Conservation (phyloP, 1,139 yeast species). For the Kodamaea alishanica region DNA sequence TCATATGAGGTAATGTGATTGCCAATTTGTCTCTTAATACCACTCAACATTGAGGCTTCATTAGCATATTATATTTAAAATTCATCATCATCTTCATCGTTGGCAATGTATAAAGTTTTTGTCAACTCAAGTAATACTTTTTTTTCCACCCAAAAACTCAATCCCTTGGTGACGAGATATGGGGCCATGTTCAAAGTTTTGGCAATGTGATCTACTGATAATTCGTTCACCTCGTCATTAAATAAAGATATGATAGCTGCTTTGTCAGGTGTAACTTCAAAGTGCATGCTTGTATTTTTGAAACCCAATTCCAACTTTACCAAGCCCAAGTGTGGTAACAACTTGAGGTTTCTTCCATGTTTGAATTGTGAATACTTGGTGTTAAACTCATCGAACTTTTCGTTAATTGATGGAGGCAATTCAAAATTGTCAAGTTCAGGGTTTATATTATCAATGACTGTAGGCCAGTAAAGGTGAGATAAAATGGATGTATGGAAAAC, state of each 20-base stretch:
- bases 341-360: slow-evolving; percentile 55
- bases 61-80: slow-evolving; percentile 3
- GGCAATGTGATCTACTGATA: slow-evolving; percentile 27
- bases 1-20: slow-evolving; percentile 37
- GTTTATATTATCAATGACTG: slow-evolving; percentile 26
- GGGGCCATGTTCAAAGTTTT: slow-evolving; percentile 32
- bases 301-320: slow-evolving; percentile 59
- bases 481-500: slow-evolving; percentile 30
- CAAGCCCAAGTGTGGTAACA: slow-evolving; percentile 59
- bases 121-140: slow-evolving; percentile 42
- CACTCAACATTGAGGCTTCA: slow-evolving; percentile 4
- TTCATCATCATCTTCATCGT: slow-evolving; percentile 14
- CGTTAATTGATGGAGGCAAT: slow-evolving; percentile 43
- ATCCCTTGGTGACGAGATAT: slow-evolving; percentile 35
- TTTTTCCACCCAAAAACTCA: slow-evolving; percentile 56
- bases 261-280: slow-evolving; percentile 63
- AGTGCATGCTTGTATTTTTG: slow-evolving; percentile 34
- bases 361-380: slow-evolving; percentile 40
- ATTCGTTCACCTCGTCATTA: slow-evolving; percentile 29
- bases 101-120: slow-evolving; percentile 26
- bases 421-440: slow-evolving; percentile 36
- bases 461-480: slow-evolving; percentile 54
- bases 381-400: slow-evolving; percentile 41
- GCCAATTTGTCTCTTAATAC: not conserved
- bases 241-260: slow-evolving; percentile 64